A percentile compares a stretch with the other conserved stretches of the same genome.
These are phyloP conservation scores for Syzygium grande DNA, from an alignment of 345 rosid genomes.

Conservation along the genomic window DNA sequence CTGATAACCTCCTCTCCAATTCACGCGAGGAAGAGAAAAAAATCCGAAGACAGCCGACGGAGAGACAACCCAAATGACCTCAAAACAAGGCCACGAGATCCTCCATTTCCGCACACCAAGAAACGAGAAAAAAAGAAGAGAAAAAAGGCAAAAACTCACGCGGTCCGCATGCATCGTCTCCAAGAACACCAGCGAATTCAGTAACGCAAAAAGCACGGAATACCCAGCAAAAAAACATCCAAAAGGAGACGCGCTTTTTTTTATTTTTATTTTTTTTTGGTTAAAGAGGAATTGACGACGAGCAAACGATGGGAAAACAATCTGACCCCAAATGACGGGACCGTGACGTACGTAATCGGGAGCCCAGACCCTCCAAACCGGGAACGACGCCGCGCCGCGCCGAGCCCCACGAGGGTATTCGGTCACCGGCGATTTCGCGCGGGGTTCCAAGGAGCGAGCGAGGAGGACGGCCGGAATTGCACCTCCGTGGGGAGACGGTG, in stretches of 20 bases:
- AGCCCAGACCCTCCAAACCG: not conserved
- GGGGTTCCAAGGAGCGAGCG: not conserved
- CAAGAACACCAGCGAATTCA: not conserved
- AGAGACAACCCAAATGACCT: not conserved
- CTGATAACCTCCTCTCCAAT: not conserved
- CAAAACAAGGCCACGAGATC: not conserved
- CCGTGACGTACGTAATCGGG: not conserved
- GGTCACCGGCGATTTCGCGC: not conserved
- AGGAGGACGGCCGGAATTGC: not conserved
- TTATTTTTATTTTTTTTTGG: too few relatives aligned
- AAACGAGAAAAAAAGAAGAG: too few relatives aligned
- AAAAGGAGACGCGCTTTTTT: not conserved
- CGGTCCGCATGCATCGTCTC: not conserved
- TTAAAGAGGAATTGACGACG: not conserved
- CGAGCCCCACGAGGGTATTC: not conserved
- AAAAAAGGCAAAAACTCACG: not conserved
- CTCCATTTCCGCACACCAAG: not conserved
- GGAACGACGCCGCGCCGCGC: not conserved
- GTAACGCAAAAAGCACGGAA: not conserved
- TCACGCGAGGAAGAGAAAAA: not conserved
- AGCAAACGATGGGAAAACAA: not conserved
- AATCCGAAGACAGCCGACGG: not conserved
- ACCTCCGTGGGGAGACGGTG: not conserved
- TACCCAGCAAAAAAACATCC: not conserved
- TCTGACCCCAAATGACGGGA: not conserved